Evolutionary conservation across 208 protist genomes (phyloP).

Genomic region (Leishmania amazonensis): DNA sequence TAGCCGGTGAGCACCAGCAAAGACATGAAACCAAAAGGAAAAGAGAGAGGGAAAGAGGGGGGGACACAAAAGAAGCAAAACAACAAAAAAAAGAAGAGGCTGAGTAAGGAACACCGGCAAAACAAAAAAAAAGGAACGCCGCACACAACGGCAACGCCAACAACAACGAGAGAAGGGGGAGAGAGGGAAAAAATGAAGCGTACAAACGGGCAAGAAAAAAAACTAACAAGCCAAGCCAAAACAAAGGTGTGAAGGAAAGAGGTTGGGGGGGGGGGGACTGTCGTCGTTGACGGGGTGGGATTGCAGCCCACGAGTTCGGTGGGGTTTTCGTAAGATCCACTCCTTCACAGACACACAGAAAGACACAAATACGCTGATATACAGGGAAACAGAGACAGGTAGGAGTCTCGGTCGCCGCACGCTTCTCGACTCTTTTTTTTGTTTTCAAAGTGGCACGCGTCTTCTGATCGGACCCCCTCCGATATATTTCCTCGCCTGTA

Average conservation of each 20-base stretch:
- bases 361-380: background rate
- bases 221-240: no score
- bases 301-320: background rate
- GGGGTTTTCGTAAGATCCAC: background rate
- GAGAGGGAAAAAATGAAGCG: background rate
- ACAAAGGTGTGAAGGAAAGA: background rate
- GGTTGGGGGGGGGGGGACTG: background rate
- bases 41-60: background rate
- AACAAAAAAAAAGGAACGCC: background rate
- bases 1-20: background rate
- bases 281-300: background rate
- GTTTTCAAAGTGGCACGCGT: background rate
- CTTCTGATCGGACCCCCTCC: background rate
- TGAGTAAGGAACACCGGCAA: background rate
- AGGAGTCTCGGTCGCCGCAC: background rate
- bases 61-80: background rate
- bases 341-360: background rate
- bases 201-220: background rate
- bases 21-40: background rate
- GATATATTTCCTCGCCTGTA: background rate
- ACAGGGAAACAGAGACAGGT: background rate
- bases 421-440: background rate
- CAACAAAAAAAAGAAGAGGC: background rate
- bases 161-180: background rate
- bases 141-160: background rate